Evolutionary conservation across 2,329 filamentous ascomycete genomes (phyloP).

Genomic region (Ilyonectria mors-panacis): DNA sequence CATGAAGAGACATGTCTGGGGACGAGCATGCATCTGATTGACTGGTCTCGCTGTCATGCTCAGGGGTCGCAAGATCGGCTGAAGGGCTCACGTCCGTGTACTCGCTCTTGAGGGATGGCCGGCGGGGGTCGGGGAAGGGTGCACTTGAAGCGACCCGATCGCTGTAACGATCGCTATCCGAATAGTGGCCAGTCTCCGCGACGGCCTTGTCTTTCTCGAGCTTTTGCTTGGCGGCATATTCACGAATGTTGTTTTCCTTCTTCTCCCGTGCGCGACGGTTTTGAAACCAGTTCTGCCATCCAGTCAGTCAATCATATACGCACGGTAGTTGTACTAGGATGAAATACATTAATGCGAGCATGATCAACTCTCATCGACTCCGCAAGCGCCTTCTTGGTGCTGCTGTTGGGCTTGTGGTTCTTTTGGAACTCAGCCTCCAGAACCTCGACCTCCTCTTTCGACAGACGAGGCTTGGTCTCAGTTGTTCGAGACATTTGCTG

Average conservation of each 20-base stretch:
- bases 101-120: constrained; percentile 28
- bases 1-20: constrained; percentile 39
- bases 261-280: constrained; percentile 76
- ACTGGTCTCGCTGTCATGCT: constrained; percentile 48
- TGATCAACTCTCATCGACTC: constrained; percentile 75
- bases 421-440: constrained; percentile 74
- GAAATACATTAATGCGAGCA: constrained; percentile 73
- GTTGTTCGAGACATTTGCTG: constrained; percentile 59
- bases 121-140: constrained; percentile 54
- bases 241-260: constrained; percentile 70
- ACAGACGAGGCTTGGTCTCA: constrained; percentile 68
- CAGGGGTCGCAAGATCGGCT: constrained; percentile 35
- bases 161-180: constrained; percentile 50
- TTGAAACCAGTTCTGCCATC: constrained; percentile 77
- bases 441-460: constrained; percentile 72
- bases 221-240: constrained; percentile 57
- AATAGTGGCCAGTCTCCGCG: constrained; percentile 44
- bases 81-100: constrained; percentile 20
- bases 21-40: constrained; percentile 46
- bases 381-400: constrained; percentile 72
- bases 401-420: constrained; percentile 76
- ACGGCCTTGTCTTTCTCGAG: constrained; percentile 53
- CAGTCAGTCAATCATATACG: constrained; percentile 48
- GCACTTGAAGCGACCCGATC: constrained; percentile 60
- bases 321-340: neutral